phyloP scores from a whole-genome alignment of 805 yeast genomes.

The Kluyveromyces siamensis region DNA sequence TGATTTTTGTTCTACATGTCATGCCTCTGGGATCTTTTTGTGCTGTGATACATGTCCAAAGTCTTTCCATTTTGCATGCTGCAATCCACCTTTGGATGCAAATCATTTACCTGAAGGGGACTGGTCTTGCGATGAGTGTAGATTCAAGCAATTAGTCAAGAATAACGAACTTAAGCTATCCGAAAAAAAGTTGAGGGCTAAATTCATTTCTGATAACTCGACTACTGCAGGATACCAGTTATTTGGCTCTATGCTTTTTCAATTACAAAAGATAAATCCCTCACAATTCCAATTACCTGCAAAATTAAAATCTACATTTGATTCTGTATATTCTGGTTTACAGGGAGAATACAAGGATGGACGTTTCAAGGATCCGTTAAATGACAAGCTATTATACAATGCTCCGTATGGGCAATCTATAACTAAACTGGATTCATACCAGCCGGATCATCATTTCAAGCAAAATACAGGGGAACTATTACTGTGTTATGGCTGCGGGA shows the following conservation, averaged over 20 bases:
- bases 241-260: slow-evolving; percentile 51
- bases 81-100: slow-evolving; percentile 82
- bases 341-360: slow-evolving; percentile 65
- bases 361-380: slow-evolving; percentile 36
- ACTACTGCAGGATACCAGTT: slow-evolving; percentile 21
- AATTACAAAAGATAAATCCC: slow-evolving; percentile 54
- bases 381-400: slow-evolving; percentile 36
- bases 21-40: slow-evolving; percentile 77
- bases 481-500: slow-evolving; percentile 69
- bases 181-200: slow-evolving; percentile 16
- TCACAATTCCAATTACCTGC: slow-evolving; percentile 59
- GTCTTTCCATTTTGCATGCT: slow-evolving; percentile 86
- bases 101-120: slow-evolving; percentile 70
- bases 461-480: slow-evolving; percentile 53
- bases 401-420: slow-evolving; percentile 33
- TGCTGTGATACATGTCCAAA: slow-evolving; percentile 93
- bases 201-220: slow-evolving; percentile 8
- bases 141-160: slow-evolving; percentile 32
- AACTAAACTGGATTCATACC: slow-evolving; percentile 30
- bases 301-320: slow-evolving; percentile 58
- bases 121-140: slow-evolving; percentile 84
- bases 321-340: slow-evolving; percentile 58
- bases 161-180: slow-evolving; percentile 8
- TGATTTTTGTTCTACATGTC: slow-evolving; percentile 87
- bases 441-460: slow-evolving; percentile 57